Evolutionary conservation across 805 yeast genomes (phyloP), one percentile per base, ranked within the genome.

Genomic region (Jamesozyma lodderae): DNA sequence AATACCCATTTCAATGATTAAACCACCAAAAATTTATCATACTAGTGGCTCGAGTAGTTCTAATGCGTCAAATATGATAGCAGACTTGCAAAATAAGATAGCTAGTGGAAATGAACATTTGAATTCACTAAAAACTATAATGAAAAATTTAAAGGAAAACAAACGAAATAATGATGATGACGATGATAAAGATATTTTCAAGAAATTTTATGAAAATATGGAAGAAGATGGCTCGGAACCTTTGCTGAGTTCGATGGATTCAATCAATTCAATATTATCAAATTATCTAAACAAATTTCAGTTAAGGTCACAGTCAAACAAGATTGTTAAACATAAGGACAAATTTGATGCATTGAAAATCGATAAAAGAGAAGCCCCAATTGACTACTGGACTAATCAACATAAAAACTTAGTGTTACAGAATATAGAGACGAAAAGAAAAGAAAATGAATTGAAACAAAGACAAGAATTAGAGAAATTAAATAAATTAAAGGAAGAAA

Each of bases 361-460:
- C 3, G 43, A 48, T 33, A 31, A 20, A 14, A 40, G 46, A 10
- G 51, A 51, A 34, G 63, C 63, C 1, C 61, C 63, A 8, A 33
- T 44, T 3, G 52, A 53, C 33, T 59, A 59, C 27, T 59, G 63
- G 63, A 41, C 41, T 16, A 44, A 44, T 16, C 22, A 26, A 19
- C 46, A 53, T 31, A 38, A 43, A 11, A 43, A 47, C 8, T 7
- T 39, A n/a, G 11, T 36, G 37, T 4, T 41, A 36, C 42, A 38
- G 36, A 33, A 23, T 27, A 47, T 35, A 37, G 37, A 31, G 39
- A 38, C 16, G 31, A 33, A 31, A 47, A 44, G 14, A 46, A 47
- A 22, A 48, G 40, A 24, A 41, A 42, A 24, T 40, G 42, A 35
- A 40, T 33, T 26, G 45, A 45, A 29, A 37, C 32, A 32, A 32